phyloP scores from a whole-genome alignment of 129 eudicot species.

The Arctium lappa region DNA sequence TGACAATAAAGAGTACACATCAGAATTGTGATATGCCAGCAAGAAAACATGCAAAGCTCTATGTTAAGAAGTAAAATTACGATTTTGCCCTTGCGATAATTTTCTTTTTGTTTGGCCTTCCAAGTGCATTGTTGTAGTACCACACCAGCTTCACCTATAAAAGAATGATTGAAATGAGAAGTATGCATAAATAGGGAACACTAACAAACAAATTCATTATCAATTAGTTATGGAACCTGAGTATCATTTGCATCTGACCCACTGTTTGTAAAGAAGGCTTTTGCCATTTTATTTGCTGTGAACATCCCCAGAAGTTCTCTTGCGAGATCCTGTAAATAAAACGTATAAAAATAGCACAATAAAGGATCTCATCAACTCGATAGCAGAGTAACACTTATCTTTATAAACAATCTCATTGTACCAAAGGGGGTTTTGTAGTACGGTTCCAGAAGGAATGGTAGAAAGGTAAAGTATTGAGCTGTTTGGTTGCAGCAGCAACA shows the following conservation, averaged over 20 bases:
- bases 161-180: not conserved
- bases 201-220: not conserved
- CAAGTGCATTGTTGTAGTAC: conserved; percentile 96
- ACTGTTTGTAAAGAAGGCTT: conserved; percentile 81
- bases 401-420: conserved; percentile 21
- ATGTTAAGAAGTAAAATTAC: conserved; percentile 36
- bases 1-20: conserved; percentile 18
- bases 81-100: conserved; percentile 84
- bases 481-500: conserved; percentile 75
- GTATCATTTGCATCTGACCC: conserved; percentile 97
- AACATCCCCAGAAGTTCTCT: conserved; percentile 66
- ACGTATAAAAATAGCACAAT: not conserved
- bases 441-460: conserved; percentile 98
- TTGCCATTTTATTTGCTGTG: conserved; percentile 74
- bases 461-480: conserved; percentile 84
- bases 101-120: conserved; percentile 93
- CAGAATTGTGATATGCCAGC: not conserved
- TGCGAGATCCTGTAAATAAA: conserved; percentile 69
- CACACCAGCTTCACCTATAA: conserved; percentile 95
- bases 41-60: not conserved
- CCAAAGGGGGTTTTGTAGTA: conserved; percentile 87
- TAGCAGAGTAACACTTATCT: not conserved
- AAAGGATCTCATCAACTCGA: conserved; percentile 3
- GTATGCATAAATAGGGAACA: not conserved
- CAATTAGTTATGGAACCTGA: conserved; percentile 47